Evolutionary conservation across 2,329 filamentous ascomycete species (phyloP).

Genomic region (Ramularia endophylla): DNA sequence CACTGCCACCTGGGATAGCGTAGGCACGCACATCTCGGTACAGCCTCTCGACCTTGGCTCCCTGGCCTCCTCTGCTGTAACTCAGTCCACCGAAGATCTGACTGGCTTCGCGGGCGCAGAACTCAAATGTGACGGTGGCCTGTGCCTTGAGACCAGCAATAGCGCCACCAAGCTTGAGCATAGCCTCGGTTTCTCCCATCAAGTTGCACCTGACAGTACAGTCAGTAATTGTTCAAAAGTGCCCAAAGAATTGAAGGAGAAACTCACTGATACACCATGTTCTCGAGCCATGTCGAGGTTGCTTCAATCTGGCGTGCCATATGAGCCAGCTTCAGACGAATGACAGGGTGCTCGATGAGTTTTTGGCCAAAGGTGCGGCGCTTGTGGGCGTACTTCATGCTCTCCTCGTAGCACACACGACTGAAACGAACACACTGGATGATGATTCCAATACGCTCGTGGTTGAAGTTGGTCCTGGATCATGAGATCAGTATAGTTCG

Average conservation of each 20-base stretch:
- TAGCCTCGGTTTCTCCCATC: conserved; percentile 93
- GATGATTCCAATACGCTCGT: conserved; percentile 97
- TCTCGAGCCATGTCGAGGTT: conserved; percentile 95
- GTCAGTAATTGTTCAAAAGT: too few relatives aligned
- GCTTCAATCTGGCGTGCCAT: conserved; percentile 99
- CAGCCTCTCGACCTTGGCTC: conserved; percentile 87
- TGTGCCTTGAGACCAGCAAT: conserved; percentile 95
- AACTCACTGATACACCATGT: conserved; percentile 85
- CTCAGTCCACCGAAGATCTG: conserved; percentile 96
- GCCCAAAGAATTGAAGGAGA: conserved; percentile 24
- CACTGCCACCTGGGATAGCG: conserved; percentile 85
- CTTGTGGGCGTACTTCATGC: conserved; percentile 95
- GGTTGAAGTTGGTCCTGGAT: conserved; percentile 99
- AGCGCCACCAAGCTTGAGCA: conserved; percentile 89
- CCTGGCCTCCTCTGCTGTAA: conserved; percentile 90
- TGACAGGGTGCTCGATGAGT: conserved; percentile 87
- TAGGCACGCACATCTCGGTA: conserved; percentile 96
- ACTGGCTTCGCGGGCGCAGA: conserved; percentile 90
- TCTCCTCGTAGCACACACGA: conserved; percentile 95
- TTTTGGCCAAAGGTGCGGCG: conserved; percentile 94
- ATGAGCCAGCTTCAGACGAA: conserved; percentile 82
- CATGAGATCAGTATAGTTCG: too few relatives aligned
- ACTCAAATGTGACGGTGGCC: conserved; percentile 90
- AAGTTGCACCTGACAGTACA: conserved; percentile 22
- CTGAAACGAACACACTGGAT: conserved; percentile 96